Percentiles rank a stretch among this genome's conserved stretches.
These are phyloP conservation scores for Metarhizium album DNA, from an alignment of 2,329 filamentous ascomycete genomes.

Conservation along the genomic window DNA sequence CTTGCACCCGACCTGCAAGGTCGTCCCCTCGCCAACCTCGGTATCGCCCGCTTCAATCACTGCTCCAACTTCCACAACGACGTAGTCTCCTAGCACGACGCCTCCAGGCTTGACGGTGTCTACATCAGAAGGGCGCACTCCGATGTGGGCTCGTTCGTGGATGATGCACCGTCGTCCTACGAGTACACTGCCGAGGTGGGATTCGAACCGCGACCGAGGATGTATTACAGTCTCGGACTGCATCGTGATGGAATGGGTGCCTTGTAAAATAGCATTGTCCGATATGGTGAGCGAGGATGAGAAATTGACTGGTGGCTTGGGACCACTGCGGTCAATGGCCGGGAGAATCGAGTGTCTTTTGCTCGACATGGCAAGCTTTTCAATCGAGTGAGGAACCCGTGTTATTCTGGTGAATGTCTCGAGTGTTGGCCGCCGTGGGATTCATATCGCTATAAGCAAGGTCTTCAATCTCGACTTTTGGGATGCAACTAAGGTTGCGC, in stretches of 20 bases:
- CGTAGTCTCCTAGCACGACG: slow-evolving; percentile 48
- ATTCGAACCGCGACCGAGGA: slow-evolving; percentile 69
- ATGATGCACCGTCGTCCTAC: slow-evolving; percentile 76
- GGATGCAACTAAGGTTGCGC: no score
- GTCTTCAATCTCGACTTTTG: no score
- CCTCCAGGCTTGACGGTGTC: slow-evolving; percentile 28
- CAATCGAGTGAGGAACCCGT: not conserved
- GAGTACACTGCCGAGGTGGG: slow-evolving; percentile 66
- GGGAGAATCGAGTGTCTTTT: slow-evolving; percentile 49
- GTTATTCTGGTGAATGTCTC: not conserved
- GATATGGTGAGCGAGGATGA: slow-evolving; percentile 50
- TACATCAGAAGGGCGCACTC: slow-evolving; percentile 26
- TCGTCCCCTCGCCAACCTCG: slow-evolving; percentile 48
- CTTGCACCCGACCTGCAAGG: slow-evolving; percentile 48
- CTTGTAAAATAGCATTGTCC: slow-evolving; percentile 52
- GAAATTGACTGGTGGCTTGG: slow-evolving; percentile 51
- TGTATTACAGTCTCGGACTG: slow-evolving; percentile 74
- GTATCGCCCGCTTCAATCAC: slow-evolving; percentile 52
- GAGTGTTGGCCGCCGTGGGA: no score
- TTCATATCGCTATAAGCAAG: no score
- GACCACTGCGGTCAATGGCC: slow-evolving; percentile 38
- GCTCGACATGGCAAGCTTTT: slow-evolving; percentile 23
- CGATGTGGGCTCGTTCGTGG: slow-evolving; percentile 55
- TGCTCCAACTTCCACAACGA: slow-evolving; percentile 49
- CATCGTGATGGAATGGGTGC: slow-evolving; percentile 68